Evolutionary conservation across 106 monocot species (phyloP).

Genomic region (Hemerocallis citrina): DNA sequence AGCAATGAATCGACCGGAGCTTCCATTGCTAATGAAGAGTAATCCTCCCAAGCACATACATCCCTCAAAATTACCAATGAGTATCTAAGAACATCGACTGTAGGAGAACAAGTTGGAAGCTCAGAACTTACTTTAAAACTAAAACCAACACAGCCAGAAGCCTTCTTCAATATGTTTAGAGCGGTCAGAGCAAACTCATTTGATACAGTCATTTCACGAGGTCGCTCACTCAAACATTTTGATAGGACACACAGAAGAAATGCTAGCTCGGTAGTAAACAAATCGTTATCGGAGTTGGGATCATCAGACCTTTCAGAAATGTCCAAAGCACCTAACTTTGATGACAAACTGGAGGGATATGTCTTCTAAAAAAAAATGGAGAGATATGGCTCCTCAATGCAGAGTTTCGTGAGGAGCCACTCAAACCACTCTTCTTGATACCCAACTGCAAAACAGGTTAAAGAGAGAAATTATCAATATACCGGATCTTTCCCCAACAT

Average conservation of each 20-base stretch:
- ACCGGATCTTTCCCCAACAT: too few species aligned
- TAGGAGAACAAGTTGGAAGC: slow-evolving; percentile 56
- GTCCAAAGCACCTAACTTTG: slow-evolving; percentile 14
- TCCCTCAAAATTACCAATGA: slow-evolving; percentile 65
- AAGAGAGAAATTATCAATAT: not conserved
- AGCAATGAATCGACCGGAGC: slow-evolving; percentile 28
- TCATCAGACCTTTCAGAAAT: slow-evolving; percentile 1
- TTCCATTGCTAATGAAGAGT: not conserved
- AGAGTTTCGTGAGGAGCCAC: slow-evolving; percentile 56
- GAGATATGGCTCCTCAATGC: slow-evolving; percentile 59
- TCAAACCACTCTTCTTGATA: slow-evolving; percentile 69
- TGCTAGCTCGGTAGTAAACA: slow-evolving; percentile 43
- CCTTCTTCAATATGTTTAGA: slow-evolving; percentile 36
- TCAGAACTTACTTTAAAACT: slow-evolving; percentile 22
- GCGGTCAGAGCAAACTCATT: slow-evolving; percentile 33
- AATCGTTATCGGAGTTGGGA: not conserved
- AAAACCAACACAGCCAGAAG: slow-evolving; percentile 40
- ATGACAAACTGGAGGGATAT: too few species aligned
- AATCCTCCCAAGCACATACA: slow-evolving; percentile 51
- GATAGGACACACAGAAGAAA: slow-evolving; percentile 61
- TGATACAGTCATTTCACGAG: slow-evolving; percentile 33
- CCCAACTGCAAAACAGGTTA: slow-evolving; percentile 42
- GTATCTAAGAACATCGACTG: slow-evolving; percentile 61
- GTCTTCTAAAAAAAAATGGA: slow-evolving; percentile 35
- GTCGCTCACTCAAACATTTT: slow-evolving; percentile 39